Conservation (phyloP, 164 flowering plant genomes). For the Tinospora cordifolia region DNA sequence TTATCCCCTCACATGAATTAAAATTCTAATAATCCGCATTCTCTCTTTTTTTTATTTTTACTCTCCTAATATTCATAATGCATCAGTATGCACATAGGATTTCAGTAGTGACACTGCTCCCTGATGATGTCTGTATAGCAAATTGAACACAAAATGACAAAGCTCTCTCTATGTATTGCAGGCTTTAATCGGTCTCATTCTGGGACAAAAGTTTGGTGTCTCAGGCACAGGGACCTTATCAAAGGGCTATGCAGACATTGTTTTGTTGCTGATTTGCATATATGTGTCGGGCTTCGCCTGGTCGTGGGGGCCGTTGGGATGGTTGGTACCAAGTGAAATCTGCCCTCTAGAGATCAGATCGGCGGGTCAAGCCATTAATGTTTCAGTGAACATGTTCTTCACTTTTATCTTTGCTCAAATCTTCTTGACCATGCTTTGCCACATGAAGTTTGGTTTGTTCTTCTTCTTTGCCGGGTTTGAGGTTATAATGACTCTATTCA, state of each 20-base stretch:
- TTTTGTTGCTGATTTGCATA: background rate
- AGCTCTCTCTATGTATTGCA: background rate
- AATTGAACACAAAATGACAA: background rate
- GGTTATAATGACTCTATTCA: background rate
- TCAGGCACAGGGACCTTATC: background rate
- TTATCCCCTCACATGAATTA: no score
- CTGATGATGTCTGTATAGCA: no score
- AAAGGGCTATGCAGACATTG: background rate
- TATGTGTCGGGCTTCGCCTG: slow-evolving; percentile 11
- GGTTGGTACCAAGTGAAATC: slow-evolving; percentile 12
- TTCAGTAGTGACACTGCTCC: no score
- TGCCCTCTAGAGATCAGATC: slow-evolving; percentile 10
- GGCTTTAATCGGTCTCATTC: background rate
- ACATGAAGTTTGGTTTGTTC: slow-evolving; percentile 11
- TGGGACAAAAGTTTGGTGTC: slow-evolving; percentile 3
- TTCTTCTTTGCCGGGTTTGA: slow-evolving; percentile 4
- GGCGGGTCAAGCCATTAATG: slow-evolving; percentile 9
- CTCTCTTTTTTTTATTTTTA: no score
- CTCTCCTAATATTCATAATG: no score
- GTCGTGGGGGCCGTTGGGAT: slow-evolving; percentile 14
- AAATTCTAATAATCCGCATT: no score
- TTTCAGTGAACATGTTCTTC: slow-evolving; percentile 9
- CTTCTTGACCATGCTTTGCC: slow-evolving; percentile 8
- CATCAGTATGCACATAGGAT: no score
- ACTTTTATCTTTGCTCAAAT: slow-evolving; percentile 4